phyloP scores from a whole-genome alignment of 306 rosid species.

The Dalbergia cultrata region DNA sequence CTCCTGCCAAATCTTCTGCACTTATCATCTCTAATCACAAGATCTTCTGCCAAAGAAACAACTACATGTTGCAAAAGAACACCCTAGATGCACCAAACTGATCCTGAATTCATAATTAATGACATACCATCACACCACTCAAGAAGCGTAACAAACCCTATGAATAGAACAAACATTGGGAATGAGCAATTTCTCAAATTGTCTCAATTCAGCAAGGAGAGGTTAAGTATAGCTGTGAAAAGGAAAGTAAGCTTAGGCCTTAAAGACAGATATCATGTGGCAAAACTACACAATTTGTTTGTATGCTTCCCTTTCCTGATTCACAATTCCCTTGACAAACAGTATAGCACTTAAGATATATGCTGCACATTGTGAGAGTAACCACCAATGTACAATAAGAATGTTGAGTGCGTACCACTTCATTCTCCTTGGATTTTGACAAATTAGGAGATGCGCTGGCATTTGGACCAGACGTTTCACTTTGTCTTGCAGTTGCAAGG shows the following conservation, averaged over 20 bases:
- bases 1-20: not conserved
- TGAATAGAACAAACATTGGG: conserved; percentile 12
- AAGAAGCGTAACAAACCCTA: not conserved
- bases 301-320: not conserved
- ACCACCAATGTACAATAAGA: conserved; percentile 2
- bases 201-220: not conserved
- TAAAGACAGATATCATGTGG: not conserved
- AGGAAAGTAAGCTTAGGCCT: not conserved
- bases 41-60: not conserved
- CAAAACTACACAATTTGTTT: not conserved
- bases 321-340: conserved; percentile 1
- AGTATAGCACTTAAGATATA: conserved; percentile 1
- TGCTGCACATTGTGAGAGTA: not conserved
- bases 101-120: not conserved
- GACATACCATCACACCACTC: conserved; percentile 7
- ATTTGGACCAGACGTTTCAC: conserved; percentile 59
- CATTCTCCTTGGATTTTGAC: conserved; percentile 52
- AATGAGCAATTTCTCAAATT: not conserved
- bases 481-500: conserved; percentile 87
- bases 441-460: conserved; percentile 58
- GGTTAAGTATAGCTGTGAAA: not conserved
- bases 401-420: conserved; percentile 51
- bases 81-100: conserved; percentile 27
- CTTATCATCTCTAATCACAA: not conserved
- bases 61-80: not conserved